phyloP scores from a whole-genome alignment of 2,329 filamentous ascomycete species.

The Tolypocladium cylindrosporum region DNA sequence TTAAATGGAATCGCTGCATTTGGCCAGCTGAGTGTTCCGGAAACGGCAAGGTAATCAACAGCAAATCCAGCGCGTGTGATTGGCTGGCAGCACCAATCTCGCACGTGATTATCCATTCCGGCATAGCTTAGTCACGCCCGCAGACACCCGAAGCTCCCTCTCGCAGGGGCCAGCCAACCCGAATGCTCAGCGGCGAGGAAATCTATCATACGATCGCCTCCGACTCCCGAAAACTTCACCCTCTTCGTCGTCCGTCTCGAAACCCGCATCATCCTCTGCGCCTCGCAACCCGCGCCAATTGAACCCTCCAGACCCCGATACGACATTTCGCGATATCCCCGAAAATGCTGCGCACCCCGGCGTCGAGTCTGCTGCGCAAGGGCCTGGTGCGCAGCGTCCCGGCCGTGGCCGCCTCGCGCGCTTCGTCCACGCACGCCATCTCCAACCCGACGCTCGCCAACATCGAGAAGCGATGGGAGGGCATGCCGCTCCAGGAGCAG shows the following conservation, averaged over 20 bases:
- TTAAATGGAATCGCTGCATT: background rate
- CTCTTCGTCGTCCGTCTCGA: conserved; percentile 11
- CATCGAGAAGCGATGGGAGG: conserved; percentile 99
- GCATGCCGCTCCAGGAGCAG: conserved; percentile 96
- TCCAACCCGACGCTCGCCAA: conserved; percentile 95
- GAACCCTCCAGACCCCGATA: conserved; percentile 12
- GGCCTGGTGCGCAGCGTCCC: conserved; percentile 31
- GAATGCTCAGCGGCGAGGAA: conserved; percentile 2
- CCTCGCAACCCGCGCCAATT: conserved; percentile 21
- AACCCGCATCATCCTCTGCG: conserved; percentile 2
- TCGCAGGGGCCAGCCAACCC: background rate
- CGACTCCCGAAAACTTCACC: conserved; percentile 12
- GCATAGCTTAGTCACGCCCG: conserved; percentile 5
- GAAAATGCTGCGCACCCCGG: conserved; percentile 46
- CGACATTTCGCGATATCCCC: conserved; percentile 9
- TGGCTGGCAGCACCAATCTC: background rate
- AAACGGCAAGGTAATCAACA: background rate
- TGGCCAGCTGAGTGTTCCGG: background rate
- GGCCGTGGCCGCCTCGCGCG: conserved; percentile 36
- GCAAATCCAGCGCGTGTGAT: background rate
- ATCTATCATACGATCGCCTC: conserved; percentile 20
- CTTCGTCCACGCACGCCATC: conserved; percentile 76
- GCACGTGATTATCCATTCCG: background rate
- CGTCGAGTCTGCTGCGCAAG: conserved; percentile 43
- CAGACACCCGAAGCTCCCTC: background rate